Percentiles rank a stretch among this genome's conserved stretches.
Conservation (phyloP, 306 rosid species). For the Mucuna pruriens region DNA sequence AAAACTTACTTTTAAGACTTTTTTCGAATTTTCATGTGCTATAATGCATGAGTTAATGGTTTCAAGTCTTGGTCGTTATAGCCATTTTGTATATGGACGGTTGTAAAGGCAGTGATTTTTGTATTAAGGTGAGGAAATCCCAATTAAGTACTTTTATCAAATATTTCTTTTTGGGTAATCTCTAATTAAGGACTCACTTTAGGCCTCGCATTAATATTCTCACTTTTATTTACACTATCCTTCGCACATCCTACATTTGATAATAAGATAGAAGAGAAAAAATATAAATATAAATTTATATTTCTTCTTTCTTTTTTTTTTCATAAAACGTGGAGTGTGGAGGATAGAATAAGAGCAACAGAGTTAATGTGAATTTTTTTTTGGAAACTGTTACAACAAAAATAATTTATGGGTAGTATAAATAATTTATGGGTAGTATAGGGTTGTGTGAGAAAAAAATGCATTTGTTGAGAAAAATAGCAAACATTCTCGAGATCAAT, state of each 20-base stretch:
- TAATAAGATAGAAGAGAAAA: neutral
- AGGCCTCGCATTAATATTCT: neutral
- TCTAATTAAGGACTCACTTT: neutral
- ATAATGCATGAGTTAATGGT: neutral
- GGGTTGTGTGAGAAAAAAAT: neutral
- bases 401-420: too few species aligned
- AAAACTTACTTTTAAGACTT: neutral
- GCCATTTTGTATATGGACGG: neutral
- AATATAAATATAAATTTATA: neutral
- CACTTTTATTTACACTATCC: neutral
- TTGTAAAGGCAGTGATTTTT: conserved; percentile 28
- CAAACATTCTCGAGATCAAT: too few species aligned
- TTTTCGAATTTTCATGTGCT: conserved; percentile 16
- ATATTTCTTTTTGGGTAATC: neutral
- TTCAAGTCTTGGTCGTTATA: neutral
- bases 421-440: neutral
- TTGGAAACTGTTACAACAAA: neutral
- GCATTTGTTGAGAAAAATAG: too few species aligned
- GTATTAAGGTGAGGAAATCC: conserved; percentile 16
- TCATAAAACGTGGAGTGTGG: neutral
- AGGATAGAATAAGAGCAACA: neutral
- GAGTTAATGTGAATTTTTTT: neutral
- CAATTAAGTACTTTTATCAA: conserved; percentile 11
- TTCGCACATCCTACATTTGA: neutral
- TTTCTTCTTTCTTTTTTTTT: neutral